Conservation (phyloP, 805 yeast species). For the Debaryomyces tyrocola region DNA sequence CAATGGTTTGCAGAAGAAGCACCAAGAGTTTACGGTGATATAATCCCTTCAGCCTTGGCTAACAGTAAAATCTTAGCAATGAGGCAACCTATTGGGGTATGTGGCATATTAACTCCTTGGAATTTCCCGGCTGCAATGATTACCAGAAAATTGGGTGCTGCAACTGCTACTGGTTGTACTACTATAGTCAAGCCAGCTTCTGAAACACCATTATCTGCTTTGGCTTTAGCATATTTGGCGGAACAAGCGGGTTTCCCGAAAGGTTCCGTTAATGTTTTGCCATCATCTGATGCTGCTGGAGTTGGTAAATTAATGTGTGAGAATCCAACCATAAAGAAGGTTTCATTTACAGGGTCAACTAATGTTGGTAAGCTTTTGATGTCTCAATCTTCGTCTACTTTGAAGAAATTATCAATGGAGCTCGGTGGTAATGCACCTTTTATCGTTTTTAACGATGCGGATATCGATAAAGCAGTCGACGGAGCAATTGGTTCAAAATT, state of each 20-base stretch:
- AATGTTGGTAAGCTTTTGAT: conserved; percentile 59
- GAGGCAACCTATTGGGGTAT: conserved; percentile 79
- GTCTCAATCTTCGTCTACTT: conserved; percentile 55
- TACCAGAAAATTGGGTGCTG: conserved; percentile 72
- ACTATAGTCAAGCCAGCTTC: conserved; percentile 75
- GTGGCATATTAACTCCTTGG: conserved; percentile 82
- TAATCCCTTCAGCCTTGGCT: conserved; percentile 54
- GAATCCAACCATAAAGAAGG: conserved; percentile 47
- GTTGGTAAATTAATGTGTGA: conserved; percentile 56
- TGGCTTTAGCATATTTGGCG: conserved; percentile 62
- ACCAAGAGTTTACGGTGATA: conserved; percentile 67
- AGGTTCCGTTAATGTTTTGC: conserved; percentile 67
- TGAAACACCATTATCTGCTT: conserved; percentile 73
- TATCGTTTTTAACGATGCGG: conserved; percentile 60
- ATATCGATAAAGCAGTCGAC: conserved; percentile 54
- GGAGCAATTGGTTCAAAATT: conserved; percentile 56
- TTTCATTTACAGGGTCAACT: conserved; percentile 68
- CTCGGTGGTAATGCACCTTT: conserved; percentile 71
- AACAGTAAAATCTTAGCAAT: conserved; percentile 53
- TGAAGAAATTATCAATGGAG: conserved; percentile 63
- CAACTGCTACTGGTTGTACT: conserved; percentile 78
- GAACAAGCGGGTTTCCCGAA: conserved; percentile 69
- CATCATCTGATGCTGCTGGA: conserved; percentile 44
- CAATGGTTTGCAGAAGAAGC: conserved; percentile 91
- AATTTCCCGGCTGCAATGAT: conserved; percentile 83